These are phyloP conservation scores for Phytophthora kernoviae DNA, from an alignment of 352 stramenopile genomes.

Conservation along the genomic window DNA sequence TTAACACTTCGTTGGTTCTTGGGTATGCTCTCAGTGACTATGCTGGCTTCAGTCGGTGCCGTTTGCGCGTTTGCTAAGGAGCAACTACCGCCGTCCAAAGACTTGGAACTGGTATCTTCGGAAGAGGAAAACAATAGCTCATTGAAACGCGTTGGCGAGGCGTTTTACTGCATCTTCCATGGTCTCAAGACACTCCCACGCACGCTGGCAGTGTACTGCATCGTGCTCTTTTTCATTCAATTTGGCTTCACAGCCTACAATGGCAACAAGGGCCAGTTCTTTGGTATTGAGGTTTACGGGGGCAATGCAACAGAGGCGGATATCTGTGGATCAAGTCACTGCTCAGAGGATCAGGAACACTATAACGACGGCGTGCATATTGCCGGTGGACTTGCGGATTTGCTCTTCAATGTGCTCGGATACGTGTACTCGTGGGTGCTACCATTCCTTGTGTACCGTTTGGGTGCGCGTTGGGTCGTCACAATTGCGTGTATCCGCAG, in stretches of 20 bases:
- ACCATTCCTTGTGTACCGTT: conserved; percentile 44
- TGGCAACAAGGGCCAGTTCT: conserved; percentile 70
- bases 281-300: conserved; percentile 58
- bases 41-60: conserved; percentile 54
- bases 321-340: conserved; percentile 35
- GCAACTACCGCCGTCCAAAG: conserved; percentile 27
- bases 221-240: conserved; percentile 56
- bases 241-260: conserved; percentile 73
- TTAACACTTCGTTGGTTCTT: conserved; percentile 72
- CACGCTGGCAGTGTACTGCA: conserved; percentile 50
- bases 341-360: conserved; percentile 33
- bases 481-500: conserved; percentile 49
- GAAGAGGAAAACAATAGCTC: conserved; percentile 18
- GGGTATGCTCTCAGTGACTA: conserved; percentile 69
- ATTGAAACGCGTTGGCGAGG: conserved; percentile 34
- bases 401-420: conserved; percentile 59
- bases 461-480: conserved; percentile 51
- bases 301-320: conserved; percentile 54
- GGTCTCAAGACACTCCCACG: conserved; percentile 51
- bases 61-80: conserved; percentile 70
- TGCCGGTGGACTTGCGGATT: conserved; percentile 48
- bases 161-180: conserved; percentile 51
- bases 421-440: conserved; percentile 59
- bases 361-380: conserved; percentile 67
- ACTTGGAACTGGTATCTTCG: conserved; percentile 23